Base-by-base conservation (phyloP, 2,329 filamentous ascomycete species). In the Cylindrodendrum hubeiense region DNA sequence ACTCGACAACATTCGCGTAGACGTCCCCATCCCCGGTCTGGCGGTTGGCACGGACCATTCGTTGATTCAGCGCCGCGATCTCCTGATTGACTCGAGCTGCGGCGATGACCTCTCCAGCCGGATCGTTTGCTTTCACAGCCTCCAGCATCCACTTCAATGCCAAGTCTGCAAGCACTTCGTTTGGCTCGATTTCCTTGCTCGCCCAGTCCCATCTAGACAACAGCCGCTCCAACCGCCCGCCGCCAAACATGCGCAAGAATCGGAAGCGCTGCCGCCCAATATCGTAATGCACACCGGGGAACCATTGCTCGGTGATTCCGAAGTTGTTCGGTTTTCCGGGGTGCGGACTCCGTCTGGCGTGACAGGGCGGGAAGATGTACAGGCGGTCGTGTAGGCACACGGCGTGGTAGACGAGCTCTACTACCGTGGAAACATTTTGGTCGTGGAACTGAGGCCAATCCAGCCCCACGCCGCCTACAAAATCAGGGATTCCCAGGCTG, bases 381-480 rank as follows among this genome's bases (percentile, higher is more conserved):
- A 73, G 24, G 13, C 61, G 50, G 17, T 73, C 69, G 21, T 72
- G 71, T 4, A 75, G 47, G 9, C 67, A 69, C 10, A 75, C 34
- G 7, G 67, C 63, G 34, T 76, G 74, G 52, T 69, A 69, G 3
- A 75, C 72, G 2, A 71, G 58, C 37, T 69, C 67, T 13, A 75
- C 73, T 2, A 69, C 74, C 7, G 67, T 69, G 2, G 73, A 76
- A 10, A 76, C 70, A 8, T 62, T 51, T 28, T 74, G 63, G 60
- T 75, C 67, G 50, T 76, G 63, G 7, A 76, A 71, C 30, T 70
- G 64, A 2, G 72, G 72, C 71, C 71, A 74, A 15, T 74, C 65
- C 9, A 71, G 47, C 13, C 72, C 70, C 7, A 70, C 51, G 10
- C 71, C 68, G 12, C 66, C 66, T 2, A 65, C 60, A 17, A 71